Evolutionary conservation across 768 basidiomycete genomes (phyloP).

Genomic region (Galerina sulciceps): DNA sequence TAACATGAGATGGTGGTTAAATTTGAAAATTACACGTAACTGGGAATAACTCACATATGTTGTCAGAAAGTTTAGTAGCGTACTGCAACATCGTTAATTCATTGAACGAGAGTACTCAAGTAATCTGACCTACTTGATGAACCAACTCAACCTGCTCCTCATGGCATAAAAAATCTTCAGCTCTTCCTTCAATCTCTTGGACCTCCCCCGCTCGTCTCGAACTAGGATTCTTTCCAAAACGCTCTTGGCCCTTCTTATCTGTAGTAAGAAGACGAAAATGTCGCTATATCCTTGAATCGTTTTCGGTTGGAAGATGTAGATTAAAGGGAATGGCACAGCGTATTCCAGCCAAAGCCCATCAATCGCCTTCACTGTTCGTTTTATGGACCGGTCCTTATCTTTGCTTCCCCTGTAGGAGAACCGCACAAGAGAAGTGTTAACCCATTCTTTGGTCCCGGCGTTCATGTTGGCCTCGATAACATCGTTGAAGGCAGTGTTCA

Average conservation of each 20-base stretch:
- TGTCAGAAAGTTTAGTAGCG: conserved; percentile 70
- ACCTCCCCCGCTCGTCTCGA: conserved; percentile 45
- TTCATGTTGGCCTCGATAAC: conserved; percentile 53
- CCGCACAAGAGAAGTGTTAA: conserved; percentile 72
- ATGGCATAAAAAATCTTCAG: conserved; percentile 78
- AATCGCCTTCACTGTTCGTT: conserved; percentile 63
- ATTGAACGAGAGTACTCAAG: neutral
- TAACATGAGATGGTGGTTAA: conserved; percentile 27
- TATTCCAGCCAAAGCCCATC: conserved; percentile 79
- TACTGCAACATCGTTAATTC: conserved; percentile 38
- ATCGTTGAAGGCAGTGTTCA: conserved; percentile 79
- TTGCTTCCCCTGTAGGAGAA: conserved; percentile 65
- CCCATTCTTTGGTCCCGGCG: conserved; percentile 53
- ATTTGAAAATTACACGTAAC: neutral
- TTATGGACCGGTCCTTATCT: conserved; percentile 47
- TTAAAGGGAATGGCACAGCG: conserved; percentile 78
- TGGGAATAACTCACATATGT: conserved; percentile 62
- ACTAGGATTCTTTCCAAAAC: conserved; percentile 74
- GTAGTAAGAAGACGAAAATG: conserved; percentile 73
- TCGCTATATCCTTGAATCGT: conserved; percentile 63
- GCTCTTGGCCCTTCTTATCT: conserved; percentile 74
- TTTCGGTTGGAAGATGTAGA: conserved; percentile 71
- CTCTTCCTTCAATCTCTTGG: conserved; percentile 41
- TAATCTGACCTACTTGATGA: conserved; percentile 70
- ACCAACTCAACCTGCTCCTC: conserved; percentile 81